Conservation (phyloP, 768 basidiomycete genomes). For the Suillus variegatus region DNA sequence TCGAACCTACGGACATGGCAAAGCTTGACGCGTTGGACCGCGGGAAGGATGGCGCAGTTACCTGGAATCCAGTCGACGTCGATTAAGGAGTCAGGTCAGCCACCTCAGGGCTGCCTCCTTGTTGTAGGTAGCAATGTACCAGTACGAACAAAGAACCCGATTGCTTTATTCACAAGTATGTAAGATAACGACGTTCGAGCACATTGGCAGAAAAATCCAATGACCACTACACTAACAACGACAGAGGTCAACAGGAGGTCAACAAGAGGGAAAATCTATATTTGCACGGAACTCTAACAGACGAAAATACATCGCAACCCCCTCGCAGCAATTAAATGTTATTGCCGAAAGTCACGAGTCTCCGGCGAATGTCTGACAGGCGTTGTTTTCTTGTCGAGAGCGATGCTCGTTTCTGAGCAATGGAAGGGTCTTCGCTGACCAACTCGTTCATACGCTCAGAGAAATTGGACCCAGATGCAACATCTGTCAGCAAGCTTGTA, state of each 20-base stretch:
- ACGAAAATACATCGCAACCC: background rate
- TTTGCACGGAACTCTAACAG: background rate
- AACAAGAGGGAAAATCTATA: background rate
- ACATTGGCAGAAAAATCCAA: background rate
- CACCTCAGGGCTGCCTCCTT: background rate
- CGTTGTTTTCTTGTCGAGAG: constrained; percentile 35
- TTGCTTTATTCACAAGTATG: background rate
- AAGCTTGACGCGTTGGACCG: constrained; percentile 44
- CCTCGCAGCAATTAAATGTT: background rate
- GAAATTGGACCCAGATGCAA: constrained; percentile 15
- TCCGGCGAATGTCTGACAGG: constrained; percentile 42
- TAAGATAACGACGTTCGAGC: background rate
- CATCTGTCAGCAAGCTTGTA: constrained; percentile 29
- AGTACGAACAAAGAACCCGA: background rate
- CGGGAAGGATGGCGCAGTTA: constrained; percentile 44
- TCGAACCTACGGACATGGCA: constrained; percentile 44
- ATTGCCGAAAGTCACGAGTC: constrained; percentile 30
- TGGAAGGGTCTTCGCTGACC: constrained; percentile 47
- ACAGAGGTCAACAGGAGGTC: background rate
- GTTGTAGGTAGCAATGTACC: background rate
- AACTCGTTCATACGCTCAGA: constrained; percentile 38
- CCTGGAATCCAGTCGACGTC: constrained; percentile 50
- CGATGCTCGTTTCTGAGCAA: constrained; percentile 36
- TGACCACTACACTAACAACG: background rate
- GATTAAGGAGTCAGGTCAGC: background rate